These are phyloP conservation scores for Chamaecyparis obtusa DNA, from an alignment of 75 land plant genomes.

Conservation along the genomic window DNA sequence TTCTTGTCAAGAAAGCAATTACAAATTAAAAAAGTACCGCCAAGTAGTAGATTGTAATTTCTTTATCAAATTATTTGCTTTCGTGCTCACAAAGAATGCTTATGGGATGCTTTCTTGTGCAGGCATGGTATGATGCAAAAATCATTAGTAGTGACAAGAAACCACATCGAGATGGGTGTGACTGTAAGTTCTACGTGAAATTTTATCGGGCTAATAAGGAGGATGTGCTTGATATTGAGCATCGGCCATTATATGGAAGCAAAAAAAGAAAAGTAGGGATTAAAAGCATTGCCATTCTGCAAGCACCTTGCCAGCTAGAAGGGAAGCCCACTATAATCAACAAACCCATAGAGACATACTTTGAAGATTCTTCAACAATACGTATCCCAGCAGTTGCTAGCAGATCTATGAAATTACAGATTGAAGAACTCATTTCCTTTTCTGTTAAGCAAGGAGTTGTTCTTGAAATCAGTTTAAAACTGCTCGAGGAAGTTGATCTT, in stretches of 20 bases:
- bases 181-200: constrained; percentile 9
- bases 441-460: background rate
- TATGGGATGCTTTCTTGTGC: background rate
- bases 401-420: background rate
- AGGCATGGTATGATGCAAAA: constrained; percentile 9
- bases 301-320: constrained; percentile 4
- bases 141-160: background rate
- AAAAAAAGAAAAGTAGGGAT: background rate
- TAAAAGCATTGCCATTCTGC: background rate
- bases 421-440: background rate
- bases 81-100: background rate
- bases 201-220: constrained; percentile 1
- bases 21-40: background rate
- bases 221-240: background rate
- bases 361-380: background rate
- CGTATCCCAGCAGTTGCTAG: background rate
- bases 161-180: background rate
- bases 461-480: constrained; percentile 2
- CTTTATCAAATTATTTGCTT: background rate
- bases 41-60: background rate
- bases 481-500: background rate
- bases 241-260: background rate
- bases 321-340: too few species aligned
- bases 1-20: background rate
- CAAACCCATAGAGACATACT: background rate